Evolutionary conservation across 2,329 filamentous ascomycete genomes (phyloP), one percentile per base, ranked within the genome.

Genomic region (Leptographium radiaticola): DNA sequence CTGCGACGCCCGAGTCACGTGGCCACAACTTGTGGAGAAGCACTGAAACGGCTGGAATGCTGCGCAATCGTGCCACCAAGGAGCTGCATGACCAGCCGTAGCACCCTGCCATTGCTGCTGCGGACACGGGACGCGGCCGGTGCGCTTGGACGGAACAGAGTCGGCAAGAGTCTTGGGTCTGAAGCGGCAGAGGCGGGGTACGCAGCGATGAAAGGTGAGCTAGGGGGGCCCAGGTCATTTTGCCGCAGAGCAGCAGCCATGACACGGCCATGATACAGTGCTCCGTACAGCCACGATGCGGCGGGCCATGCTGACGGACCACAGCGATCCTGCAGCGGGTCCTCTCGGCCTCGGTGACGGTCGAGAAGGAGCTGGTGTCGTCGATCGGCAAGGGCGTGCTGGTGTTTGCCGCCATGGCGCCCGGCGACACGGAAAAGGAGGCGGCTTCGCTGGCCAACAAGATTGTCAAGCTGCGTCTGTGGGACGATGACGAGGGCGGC

Each of bases 331-430:
- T 97, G 52, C 93, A 98, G 70, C 81, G 93, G 60, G 93, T 98
- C 51, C 81, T 95, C 57, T 97, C 90, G 45, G 91, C 91, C 57
- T 96, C 91, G 9, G 93, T 98, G 62, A 93, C 89, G 1, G 91
- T 98, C 52, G 90, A 98, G 65, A 86, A 88, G 64, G 78, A 95
- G 66, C 72, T 95, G 34, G 80, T 98, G 47, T 97, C 93, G 1
- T 87, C 86, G 4, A 97, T 98, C 63, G 88, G 89, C 56, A 87
- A 85, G 68, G 93, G 93, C 34, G 72, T 98, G 45, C 75, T 98
- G 8, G 89, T 97, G 36, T 86, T 98, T 66, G 91, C 91, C 25
- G 93, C 90, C 31, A 83, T 98, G 45, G 89, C 86, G 36, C 90
- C 89, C 43, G 86, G 90, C 53, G 93, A 98, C 65, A 95, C 89